These are phyloP conservation scores for Rhytidhysteron rufulum DNA, from an alignment of 2,329 filamentous ascomycete species.

Conservation along the genomic window DNA sequence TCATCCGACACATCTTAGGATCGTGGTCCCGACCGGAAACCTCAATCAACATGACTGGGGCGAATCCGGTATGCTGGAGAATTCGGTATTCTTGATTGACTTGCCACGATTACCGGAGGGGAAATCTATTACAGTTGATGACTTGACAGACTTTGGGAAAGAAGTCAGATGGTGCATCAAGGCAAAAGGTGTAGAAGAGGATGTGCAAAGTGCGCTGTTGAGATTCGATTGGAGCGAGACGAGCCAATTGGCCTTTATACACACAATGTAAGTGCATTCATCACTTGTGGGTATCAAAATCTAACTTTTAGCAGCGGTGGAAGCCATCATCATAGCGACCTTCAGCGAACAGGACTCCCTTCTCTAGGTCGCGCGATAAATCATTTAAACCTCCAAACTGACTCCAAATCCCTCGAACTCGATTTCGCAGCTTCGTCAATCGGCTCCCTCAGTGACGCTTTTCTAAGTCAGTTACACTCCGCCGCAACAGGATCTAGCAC, in stretches of 20 bases:
- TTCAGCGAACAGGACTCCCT: slow-evolving; percentile 63
- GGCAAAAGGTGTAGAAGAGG: slow-evolving; percentile 61
- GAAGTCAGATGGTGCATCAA: slow-evolving; percentile 69
- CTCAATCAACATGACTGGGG: slow-evolving; percentile 87
- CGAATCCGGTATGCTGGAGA: slow-evolving; percentile 79
- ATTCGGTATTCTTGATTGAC: slow-evolving; percentile 89
- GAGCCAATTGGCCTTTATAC: slow-evolving; percentile 70
- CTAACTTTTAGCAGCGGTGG: slow-evolving; percentile 26
- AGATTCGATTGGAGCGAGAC: slow-evolving; percentile 82
- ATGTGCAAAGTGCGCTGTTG: slow-evolving; percentile 63
- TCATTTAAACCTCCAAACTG: slow-evolving; percentile 17
- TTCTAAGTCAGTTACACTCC: slow-evolving; percentile 59
- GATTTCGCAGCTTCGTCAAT: slow-evolving; percentile 81
- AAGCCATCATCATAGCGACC: slow-evolving; percentile 26
- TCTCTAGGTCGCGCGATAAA: slow-evolving; percentile 66
- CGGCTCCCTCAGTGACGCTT: slow-evolving; percentile 66
- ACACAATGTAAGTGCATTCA: slow-evolving; percentile 66
- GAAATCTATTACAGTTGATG: slow-evolving; percentile 18
- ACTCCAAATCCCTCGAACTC: slow-evolving; percentile 54
- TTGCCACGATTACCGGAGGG: slow-evolving; percentile 58
- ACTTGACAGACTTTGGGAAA: slow-evolving; percentile 58
- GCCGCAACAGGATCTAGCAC: slow-evolving; percentile 48
- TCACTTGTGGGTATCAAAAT: background rate
- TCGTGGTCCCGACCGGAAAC: slow-evolving; percentile 87
- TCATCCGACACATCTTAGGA: slow-evolving; percentile 65